Conservation (phyloP, 495 filamentous ascomycete genomes). For the Tuber magnatum region DNA sequence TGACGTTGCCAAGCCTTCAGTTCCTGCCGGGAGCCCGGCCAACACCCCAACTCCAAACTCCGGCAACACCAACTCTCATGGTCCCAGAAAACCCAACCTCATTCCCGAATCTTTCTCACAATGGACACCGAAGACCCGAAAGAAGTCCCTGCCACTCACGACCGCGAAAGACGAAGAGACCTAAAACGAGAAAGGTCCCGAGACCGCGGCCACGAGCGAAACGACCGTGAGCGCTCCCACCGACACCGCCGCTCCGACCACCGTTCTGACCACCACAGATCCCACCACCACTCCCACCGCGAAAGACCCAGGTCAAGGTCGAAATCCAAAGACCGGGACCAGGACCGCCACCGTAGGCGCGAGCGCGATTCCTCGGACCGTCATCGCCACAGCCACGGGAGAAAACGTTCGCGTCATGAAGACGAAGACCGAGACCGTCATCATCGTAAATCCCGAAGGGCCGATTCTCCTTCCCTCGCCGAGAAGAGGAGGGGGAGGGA, state of each 20-base stretch:
- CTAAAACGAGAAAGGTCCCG: slow-evolving; percentile 6
- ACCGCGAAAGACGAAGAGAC: slow-evolving; percentile 15
- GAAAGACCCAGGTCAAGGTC: slow-evolving; percentile 37
- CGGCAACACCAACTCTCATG: slow-evolving; percentile 10
- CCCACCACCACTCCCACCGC: slow-evolving; percentile 35
- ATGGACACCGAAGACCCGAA: slow-evolving; percentile 9
- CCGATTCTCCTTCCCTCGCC: neutral
- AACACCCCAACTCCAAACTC: slow-evolving; percentile 12
- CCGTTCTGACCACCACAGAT: slow-evolving; percentile 7
- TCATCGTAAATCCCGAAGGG: slow-evolving; percentile 35
- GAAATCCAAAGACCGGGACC: slow-evolving; percentile 38
- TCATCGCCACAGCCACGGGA: slow-evolving; percentile 26
- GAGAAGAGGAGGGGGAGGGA: slow-evolving; percentile 35
- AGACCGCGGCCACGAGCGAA: slow-evolving; percentile 45
- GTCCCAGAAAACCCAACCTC: slow-evolving; percentile 24
- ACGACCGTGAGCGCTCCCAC: slow-evolving; percentile 38
- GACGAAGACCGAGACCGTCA: slow-evolving; percentile 42
- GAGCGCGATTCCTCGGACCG: slow-evolving; percentile 15
- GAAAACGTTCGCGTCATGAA: slow-evolving; percentile 47
- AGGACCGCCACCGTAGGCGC: slow-evolving; percentile 34
- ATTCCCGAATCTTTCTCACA: slow-evolving; percentile 19
- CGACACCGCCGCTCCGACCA: slow-evolving; percentile 29
- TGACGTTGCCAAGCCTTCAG: neutral
- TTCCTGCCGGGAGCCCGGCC: neutral
- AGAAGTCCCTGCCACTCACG: neutral